Evolutionary conservation across 495 filamentous ascomycete genomes (phyloP).

Genomic region (Podospora fimiseda): DNA sequence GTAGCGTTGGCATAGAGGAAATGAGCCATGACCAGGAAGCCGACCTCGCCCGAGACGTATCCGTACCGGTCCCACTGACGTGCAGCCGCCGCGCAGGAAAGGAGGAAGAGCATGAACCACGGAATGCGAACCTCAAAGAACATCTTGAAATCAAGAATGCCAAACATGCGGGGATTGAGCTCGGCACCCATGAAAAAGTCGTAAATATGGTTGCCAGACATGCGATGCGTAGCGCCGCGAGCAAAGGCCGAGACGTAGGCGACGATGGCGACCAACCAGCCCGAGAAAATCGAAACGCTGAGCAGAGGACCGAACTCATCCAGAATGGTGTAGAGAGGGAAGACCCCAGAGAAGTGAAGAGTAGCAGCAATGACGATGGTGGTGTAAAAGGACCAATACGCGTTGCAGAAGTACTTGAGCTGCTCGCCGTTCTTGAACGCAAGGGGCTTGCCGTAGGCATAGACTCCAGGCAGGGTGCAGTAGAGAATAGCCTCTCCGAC

Average conservation of each 20-base stretch:
- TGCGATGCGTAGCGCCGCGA: constrained; percentile 78
- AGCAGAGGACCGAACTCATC: constrained; percentile 93
- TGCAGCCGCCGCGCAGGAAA: constrained; percentile 69
- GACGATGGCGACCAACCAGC: constrained; percentile 68
- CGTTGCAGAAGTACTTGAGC: constrained; percentile 90
- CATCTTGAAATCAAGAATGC: constrained; percentile 96
- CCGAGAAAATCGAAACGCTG: constrained; percentile 83
- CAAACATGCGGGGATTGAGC: constrained; percentile 92
- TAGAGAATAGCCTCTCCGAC: constrained; percentile 77
- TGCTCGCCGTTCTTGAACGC: constrained; percentile 74
- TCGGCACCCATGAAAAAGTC: constrained; percentile 99
- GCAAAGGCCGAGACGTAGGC: constrained; percentile 78
- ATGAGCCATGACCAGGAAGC: constrained; percentile 86
- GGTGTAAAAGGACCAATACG: constrained; percentile 75
- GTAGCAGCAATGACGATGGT: constrained; percentile 61
- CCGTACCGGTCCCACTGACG: constrained; percentile 86
- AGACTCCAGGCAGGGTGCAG: constrained; percentile 76
- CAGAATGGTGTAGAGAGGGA: constrained; percentile 87
- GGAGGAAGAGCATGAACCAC: constrained; percentile 88
- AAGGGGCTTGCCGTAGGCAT: constrained; percentile 77
- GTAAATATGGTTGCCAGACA: constrained; percentile 88
- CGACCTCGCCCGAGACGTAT: constrained; percentile 83
- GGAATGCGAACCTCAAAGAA: constrained; percentile 97
- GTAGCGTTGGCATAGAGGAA: constrained; percentile 96
- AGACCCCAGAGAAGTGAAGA: constrained; percentile 75